Conservation (phyloP, 2,329 filamentous ascomycete species). For the Neonectria faginata region DNA sequence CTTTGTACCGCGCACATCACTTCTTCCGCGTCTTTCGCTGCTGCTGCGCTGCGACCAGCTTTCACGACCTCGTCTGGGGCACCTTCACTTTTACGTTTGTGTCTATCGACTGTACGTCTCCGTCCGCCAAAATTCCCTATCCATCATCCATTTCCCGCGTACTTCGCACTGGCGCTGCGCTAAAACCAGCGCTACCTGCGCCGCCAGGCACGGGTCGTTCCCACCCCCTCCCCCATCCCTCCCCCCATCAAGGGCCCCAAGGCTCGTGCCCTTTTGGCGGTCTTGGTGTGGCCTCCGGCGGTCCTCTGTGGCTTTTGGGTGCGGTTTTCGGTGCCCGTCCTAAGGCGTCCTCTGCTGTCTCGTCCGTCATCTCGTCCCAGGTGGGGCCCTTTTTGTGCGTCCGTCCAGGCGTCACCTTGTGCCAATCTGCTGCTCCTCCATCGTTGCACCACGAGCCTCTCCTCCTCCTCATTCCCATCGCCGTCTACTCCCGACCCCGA, state of each 20-base stretch:
- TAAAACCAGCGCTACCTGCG: constrained; percentile 47
- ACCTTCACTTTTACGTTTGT: constrained; percentile 25
- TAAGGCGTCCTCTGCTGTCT: constrained; percentile 43
- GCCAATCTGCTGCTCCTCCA: constrained; percentile 48
- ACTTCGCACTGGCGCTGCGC: constrained; percentile 42
- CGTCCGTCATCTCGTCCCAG: constrained; percentile 49
- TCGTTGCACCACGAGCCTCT: constrained; percentile 49
- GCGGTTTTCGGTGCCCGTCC: constrained; percentile 37
- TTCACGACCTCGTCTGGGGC: constrained; percentile 19
- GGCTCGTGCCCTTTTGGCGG: constrained; percentile 46
- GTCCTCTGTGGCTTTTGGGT: constrained; percentile 35
- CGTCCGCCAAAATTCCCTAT: constrained; percentile 19
- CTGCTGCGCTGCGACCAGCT: constrained; percentile 8
- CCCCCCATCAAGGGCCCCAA: constrained; percentile 40
- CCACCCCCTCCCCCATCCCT: constrained; percentile 44
- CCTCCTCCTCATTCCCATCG: constrained; percentile 44
- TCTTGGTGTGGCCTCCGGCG: constrained; percentile 32
- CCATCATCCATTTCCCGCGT: constrained; percentile 32
- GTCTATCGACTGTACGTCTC: constrained; percentile 18
- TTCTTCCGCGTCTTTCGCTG: constrained; percentile 30
- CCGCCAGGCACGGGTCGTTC: constrained; percentile 48
- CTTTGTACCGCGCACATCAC: constrained; percentile 41
- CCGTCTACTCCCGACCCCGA: constrained; percentile 35
- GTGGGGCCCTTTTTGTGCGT: constrained; percentile 49
- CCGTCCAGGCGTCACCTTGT: constrained; percentile 48